Evolutionary conservation across 371 early-diverging fungal genomes (phyloP).

Genomic region (Mortierella sp.): DNA sequence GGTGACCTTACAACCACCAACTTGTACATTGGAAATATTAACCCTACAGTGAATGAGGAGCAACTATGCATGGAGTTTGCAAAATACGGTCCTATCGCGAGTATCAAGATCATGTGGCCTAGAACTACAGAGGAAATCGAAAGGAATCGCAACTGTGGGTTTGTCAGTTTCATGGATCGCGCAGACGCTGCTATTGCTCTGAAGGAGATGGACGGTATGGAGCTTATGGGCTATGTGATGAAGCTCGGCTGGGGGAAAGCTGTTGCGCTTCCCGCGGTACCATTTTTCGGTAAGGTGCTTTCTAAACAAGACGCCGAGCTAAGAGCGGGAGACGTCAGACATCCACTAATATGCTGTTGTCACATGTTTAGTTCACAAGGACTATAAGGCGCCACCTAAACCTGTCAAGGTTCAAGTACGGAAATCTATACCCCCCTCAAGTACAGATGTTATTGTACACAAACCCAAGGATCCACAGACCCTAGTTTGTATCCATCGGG

Average conservation of each 20-base stretch:
- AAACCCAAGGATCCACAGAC: slow-evolving; percentile 73
- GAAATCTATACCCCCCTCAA: slow-evolving; percentile 51
- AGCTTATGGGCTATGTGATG: slow-evolving; percentile 72
- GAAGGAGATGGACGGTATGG: slow-evolving; percentile 79
- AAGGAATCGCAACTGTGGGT: slow-evolving; percentile 85
- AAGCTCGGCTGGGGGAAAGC: slow-evolving; percentile 93
- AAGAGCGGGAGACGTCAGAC: background rate
- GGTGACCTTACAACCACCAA: slow-evolving; percentile 90
- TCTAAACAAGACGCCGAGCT: background rate
- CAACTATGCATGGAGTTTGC: slow-evolving; percentile 83
- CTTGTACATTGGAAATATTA: slow-evolving; percentile 89
- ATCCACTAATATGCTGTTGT: background rate
- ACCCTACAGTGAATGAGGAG: slow-evolving; percentile 78
- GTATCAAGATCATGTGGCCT: slow-evolving; percentile 97
- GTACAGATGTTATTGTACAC: slow-evolving; percentile 74
- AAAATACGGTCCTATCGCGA: slow-evolving; percentile 88
- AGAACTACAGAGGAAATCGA: slow-evolving; percentile 87
- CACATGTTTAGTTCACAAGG: slow-evolving; percentile 38
- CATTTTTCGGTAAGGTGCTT: slow-evolving; percentile 76
- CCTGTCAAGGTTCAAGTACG: slow-evolving; percentile 20
- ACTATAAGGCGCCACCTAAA: slow-evolving; percentile 41
- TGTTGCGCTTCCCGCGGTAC: slow-evolving; percentile 82
- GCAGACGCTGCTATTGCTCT: slow-evolving; percentile 81
- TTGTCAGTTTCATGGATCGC: slow-evolving; percentile 93
- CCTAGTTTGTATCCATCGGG: slow-evolving; percentile 84